Evolutionary conservation across 2,329 filamentous ascomycete genomes (phyloP).

Genomic region (Elsinoe necatrix): DNA sequence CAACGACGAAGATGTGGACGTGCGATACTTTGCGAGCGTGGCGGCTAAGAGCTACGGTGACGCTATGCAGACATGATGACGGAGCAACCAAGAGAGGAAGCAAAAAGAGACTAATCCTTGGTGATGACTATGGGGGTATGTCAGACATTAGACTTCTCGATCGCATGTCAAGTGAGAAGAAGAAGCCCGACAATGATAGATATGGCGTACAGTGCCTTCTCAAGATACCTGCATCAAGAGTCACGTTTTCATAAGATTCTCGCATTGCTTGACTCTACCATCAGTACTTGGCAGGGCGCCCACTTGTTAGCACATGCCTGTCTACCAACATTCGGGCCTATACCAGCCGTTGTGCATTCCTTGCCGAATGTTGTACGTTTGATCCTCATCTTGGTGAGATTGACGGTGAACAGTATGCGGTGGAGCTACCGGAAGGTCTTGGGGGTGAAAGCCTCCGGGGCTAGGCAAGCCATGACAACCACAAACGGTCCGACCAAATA

Average conservation of each 20-base stretch:
- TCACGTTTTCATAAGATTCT: background rate
- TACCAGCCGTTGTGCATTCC: background rate
- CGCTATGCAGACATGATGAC: slow-evolving; percentile 29
- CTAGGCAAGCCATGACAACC: slow-evolving; percentile 10
- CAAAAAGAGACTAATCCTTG: slow-evolving; percentile 9
- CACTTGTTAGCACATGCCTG: background rate
- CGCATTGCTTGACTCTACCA: background rate
- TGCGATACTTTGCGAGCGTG: slow-evolving; percentile 93
- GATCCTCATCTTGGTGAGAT: slow-evolving; percentile 9
- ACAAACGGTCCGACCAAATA: slow-evolving; percentile 4
- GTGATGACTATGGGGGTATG: slow-evolving; percentile 11
- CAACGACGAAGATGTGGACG: slow-evolving; percentile 95
- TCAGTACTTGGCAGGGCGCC: background rate
- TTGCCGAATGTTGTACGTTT: background rate
- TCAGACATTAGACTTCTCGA: slow-evolving; percentile 12
- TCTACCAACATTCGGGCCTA: background rate
- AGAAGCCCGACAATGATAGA: slow-evolving; percentile 13
- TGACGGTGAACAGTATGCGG: background rate
- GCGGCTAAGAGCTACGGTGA: slow-evolving; percentile 53
- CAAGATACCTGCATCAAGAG: slow-evolving; percentile 15
- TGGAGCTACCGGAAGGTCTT: background rate
- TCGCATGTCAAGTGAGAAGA: slow-evolving; percentile 12
- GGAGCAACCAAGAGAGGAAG: background rate
- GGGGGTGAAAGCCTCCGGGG: background rate
- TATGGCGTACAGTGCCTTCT: slow-evolving; percentile 15